Evolutionary conservation across 73 alveolate genomes (phyloP).

Genomic region (Paramecium tetraurelia): DNA sequence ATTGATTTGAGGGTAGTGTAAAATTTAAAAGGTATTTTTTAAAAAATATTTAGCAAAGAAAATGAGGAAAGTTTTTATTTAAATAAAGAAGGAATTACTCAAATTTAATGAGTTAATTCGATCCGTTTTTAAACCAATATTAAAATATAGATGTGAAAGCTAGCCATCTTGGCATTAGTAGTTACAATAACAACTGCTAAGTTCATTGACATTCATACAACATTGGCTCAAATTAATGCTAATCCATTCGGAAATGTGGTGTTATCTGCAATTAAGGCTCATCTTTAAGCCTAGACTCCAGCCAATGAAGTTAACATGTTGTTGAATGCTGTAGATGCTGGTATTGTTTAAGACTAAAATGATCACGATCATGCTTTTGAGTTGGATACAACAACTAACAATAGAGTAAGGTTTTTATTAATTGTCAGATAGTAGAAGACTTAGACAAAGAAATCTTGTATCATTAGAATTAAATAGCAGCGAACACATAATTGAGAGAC

Average conservation of each 20-base stretch:
- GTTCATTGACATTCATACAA: background rate
- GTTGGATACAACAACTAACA: background rate
- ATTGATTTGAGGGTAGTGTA: background rate
- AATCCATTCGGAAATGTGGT: background rate
- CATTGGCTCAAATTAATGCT: background rate
- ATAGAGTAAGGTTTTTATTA: background rate
- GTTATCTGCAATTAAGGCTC: background rate
- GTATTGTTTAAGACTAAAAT: background rate
- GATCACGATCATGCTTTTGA: background rate
- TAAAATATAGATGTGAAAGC: background rate
- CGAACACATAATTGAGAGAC: background rate
- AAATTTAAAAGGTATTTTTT: background rate
- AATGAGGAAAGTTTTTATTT: background rate
- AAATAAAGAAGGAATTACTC: background rate
- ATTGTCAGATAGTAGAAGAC: background rate
- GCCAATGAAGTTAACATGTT: constrained; percentile 21
- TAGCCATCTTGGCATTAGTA: background rate
- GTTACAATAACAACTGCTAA: background rate
- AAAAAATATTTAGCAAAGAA: background rate
- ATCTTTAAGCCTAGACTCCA: constrained; percentile 26
- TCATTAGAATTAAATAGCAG: background rate
- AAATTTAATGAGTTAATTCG: background rate
- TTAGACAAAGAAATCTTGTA: background rate
- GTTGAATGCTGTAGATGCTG: constrained; percentile 27
- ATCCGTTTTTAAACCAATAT: constrained; percentile 33